Percentiles rank a stretch among this genome's conserved stretches.
Conservation (phyloP, 2,329 filamentous ascomycete genomes). For the Neopestalotiopsis clavispora region DNA sequence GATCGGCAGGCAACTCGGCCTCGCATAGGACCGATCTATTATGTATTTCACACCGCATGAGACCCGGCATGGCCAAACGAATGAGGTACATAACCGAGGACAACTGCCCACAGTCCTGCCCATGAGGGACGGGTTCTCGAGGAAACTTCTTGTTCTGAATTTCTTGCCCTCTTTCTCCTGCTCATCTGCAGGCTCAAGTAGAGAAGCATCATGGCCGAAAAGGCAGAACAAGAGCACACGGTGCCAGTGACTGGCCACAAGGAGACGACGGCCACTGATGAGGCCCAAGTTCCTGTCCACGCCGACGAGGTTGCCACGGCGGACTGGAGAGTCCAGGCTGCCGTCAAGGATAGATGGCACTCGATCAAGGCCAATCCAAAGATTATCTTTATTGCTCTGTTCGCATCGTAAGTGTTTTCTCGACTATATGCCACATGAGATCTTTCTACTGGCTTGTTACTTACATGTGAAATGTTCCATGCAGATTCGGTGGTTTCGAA, state of each 20-base stretch:
- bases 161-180: not conserved
- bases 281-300: conserved; percentile 7
- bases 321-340: conserved; percentile 19
- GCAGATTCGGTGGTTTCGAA: conserved; percentile 54
- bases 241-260: not conserved
- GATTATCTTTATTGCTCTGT: conserved; percentile 44
- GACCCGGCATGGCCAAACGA: not conserved
- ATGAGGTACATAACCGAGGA: not conserved
- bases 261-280: not conserved
- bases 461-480: not conserved
- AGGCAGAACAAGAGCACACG: conserved; percentile 7
- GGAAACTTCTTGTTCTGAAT: not conserved
- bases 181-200: not conserved
- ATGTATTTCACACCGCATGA: not conserved
- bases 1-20: not conserved
- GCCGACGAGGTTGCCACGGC: conserved; percentile 16
- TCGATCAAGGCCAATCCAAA: conserved; percentile 41
- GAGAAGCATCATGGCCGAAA: not conserved
- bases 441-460: not conserved
- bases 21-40: not conserved
- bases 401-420: conserved; percentile 39
- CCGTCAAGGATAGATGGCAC: conserved; percentile 29
- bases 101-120: not conserved
- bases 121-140: not conserved
- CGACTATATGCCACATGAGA: not conserved